Conservation (phyloP, 306 rosid species). For the Sicyos edulis region DNA sequence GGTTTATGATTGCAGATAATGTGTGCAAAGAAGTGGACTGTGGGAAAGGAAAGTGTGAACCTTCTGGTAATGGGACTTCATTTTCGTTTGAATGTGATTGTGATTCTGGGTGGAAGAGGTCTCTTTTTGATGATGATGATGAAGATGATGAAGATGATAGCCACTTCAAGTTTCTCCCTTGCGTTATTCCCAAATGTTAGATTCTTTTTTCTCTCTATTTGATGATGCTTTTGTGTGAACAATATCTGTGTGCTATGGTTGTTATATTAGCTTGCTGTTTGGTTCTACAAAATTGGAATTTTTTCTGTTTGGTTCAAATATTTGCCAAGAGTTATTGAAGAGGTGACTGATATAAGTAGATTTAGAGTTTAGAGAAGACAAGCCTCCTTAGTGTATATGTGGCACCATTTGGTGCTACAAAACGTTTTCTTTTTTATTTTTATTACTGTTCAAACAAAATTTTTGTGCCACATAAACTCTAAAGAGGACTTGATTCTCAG, state of each 20-base stretch:
- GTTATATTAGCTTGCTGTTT: not conserved
- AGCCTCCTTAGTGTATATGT: no score
- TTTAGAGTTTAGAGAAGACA: not conserved
- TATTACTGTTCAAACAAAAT: no score
- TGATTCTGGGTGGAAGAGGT: constrained; percentile 67
- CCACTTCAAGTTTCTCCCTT: constrained; percentile 60
- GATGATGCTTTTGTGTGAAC: not conserved
- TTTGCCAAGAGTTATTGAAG: no score
- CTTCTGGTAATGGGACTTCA: constrained; percentile 47
- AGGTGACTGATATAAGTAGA: no score
- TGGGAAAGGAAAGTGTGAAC: constrained; percentile 77
- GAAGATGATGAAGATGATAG: not conserved
- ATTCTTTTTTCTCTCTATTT: not conserved
- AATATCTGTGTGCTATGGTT: not conserved
- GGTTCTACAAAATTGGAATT: constrained; percentile 6
- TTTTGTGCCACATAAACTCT: no score
- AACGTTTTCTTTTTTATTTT: no score
- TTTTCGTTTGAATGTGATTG: constrained; percentile 64
- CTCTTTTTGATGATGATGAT: constrained; percentile 25
- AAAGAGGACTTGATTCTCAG: no score
- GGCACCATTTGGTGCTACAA: no score
- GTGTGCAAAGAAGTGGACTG: constrained; percentile 61
- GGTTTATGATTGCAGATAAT: constrained; percentile 33
- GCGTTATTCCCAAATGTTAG: constrained; percentile 78
- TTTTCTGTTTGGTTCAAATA: not conserved